Evolutionary conservation across 371 early-diverging fungal genomes (phyloP), one percentile per base, ranked within the genome.

Genomic region (Apophysomyces trapeziformis): DNA sequence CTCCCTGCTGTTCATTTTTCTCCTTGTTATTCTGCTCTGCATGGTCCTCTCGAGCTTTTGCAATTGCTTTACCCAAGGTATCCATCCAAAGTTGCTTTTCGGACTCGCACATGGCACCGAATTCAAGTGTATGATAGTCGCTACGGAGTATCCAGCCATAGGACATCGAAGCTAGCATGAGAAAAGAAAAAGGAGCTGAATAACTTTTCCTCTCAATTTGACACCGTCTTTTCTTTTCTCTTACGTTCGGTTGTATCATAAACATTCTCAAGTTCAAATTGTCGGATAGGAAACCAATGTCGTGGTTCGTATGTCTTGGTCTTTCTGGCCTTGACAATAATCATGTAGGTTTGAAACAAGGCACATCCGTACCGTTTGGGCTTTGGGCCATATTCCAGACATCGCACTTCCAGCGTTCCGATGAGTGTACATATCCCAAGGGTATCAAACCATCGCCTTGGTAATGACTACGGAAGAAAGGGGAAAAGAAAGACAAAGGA

Each of bases 231-330:
- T 18, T 21, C 9, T 47, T 50, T n/a, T 8, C 6, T 5, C 50
- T 47, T 50, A 46, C 57, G 47, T 36, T 63, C 26, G 11, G 21
- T 39, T 16, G 35, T 18, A 6, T 44, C 45, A 12, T 69, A 64
- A 21, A 75, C 35, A 57, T 78, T 68, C 13, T 71, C 70, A 12
- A 83, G 59, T 1, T 79, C 80, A 71, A 85, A 85, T 13, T 77
- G 73, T 0, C 86, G 75, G 14, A 87, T 64, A 6, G 87, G 86
- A 41, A 87, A 76, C 85, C 86, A 87, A 44, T 84, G 77, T 14
- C 78, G 77, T 0, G 85, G 81, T 54, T 86, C 84, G 61, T 84
- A 87, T 13, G 66, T 65, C 9, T 76, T 79, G 11, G 72, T 47
- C 26, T 77, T 85, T 65, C 82, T 87, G 26, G 80, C 77, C 44